Percentiles rank a stretch among this genome's conserved stretches.
Evolutionary conservation across 2,329 filamentous ascomycete species (phyloP).

Genomic region (Pseudomassariella vexata): DNA sequence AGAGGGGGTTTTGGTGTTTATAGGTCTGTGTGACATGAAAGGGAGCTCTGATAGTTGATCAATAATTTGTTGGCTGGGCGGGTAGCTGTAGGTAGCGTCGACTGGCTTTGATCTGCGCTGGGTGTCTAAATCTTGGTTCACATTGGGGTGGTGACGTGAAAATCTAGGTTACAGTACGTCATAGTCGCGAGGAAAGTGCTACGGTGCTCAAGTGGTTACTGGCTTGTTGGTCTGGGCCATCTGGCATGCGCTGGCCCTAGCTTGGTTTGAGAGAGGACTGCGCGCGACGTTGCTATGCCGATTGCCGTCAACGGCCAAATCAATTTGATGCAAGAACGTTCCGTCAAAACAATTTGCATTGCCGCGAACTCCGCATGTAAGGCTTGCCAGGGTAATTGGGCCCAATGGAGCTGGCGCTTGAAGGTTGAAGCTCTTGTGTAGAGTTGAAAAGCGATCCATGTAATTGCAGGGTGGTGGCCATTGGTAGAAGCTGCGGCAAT

Average conservation of each 20-base stretch:
- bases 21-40: slow-evolving; percentile 3
- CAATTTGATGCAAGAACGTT: not conserved
- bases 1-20: slow-evolving; percentile 2
- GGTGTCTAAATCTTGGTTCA: slow-evolving; percentile 6
- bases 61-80: not conserved
- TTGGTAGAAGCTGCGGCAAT: too few relatives aligned
- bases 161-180: slow-evolving; percentile 7
- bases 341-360: not conserved
- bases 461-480: too few relatives aligned
- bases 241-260: not conserved
- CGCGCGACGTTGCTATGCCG: too few relatives aligned
- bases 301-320: not conserved
- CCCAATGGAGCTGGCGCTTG: too few relatives aligned
- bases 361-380: too few relatives aligned
- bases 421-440: too few relatives aligned
- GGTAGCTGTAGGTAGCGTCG: not conserved
- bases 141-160: slow-evolving; percentile 8
- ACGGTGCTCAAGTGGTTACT: not conserved
- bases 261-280: too few relatives aligned
- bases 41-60: not conserved
- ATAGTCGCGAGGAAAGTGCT: slow-evolving; percentile 3
- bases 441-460: too few relatives aligned
- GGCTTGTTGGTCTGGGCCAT: not conserved
- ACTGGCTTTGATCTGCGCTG: not conserved
- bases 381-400: too few relatives aligned